phyloP scores from a whole-genome alignment of 768 basidiomycete species.

The Cubamyces lactineus region DNA sequence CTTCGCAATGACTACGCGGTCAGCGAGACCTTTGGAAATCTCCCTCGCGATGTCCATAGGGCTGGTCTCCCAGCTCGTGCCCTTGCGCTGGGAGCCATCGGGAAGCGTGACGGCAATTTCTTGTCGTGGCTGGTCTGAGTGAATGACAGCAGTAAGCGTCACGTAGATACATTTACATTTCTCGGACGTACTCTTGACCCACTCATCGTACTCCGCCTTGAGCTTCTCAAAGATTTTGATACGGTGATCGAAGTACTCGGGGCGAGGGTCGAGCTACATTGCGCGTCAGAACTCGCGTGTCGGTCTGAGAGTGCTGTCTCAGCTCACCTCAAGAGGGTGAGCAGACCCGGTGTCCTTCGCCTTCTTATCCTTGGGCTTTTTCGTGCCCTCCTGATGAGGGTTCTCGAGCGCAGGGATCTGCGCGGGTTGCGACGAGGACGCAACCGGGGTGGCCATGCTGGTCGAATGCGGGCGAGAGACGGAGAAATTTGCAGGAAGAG shows the following conservation, averaged over 20 bases:
- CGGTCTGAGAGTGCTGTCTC: not conserved
- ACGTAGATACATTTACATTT: no score
- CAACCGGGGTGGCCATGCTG: slow-evolving; percentile 58
- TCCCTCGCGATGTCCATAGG: slow-evolving; percentile 91
- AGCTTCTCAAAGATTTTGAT: slow-evolving; percentile 88
- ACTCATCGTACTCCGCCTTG: slow-evolving; percentile 82
- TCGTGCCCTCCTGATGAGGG: slow-evolving; percentile 48
- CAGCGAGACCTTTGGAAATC: slow-evolving; percentile 84
- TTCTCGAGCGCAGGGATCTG: slow-evolving; percentile 49
- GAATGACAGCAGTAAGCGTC: no score
- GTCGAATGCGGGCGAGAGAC: slow-evolving; percentile 25
- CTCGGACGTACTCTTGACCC: slow-evolving; percentile 65
- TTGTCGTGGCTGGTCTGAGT: slow-evolving; percentile 74
- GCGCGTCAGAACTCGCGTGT: not conserved
- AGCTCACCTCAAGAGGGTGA: slow-evolving; percentile 75
- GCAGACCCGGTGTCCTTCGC: slow-evolving; percentile 40
- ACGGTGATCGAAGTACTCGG: slow-evolving; percentile 87
- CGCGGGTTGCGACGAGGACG: slow-evolving; percentile 58
- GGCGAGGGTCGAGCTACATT: slow-evolving; percentile 74
- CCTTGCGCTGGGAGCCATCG: slow-evolving; percentile 84
- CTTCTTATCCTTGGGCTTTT: slow-evolving; percentile 44
- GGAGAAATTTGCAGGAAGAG: slow-evolving; percentile 24
- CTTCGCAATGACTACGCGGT: slow-evolving; percentile 92
- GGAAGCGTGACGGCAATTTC: slow-evolving; percentile 84
- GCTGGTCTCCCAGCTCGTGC: slow-evolving; percentile 91